Evolutionary conservation across 306 rosid species (phyloP).

Genomic region (Cicer chorassanicum): DNA sequence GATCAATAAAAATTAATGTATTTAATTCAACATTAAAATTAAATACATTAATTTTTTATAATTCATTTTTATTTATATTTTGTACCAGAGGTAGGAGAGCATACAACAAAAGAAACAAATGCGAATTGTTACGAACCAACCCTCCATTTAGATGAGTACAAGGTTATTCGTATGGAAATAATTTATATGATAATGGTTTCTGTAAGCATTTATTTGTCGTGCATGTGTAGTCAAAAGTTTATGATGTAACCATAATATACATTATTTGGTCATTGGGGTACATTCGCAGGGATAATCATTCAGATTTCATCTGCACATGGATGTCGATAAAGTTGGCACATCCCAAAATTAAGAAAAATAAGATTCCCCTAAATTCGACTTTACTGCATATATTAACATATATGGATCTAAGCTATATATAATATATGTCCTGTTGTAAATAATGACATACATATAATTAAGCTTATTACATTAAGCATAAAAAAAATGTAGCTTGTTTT

Average conservation of each 20-base stretch:
- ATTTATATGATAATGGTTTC: conserved; percentile 28
- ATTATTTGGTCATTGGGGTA: background rate
- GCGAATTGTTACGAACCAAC: background rate
- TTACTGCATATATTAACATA: background rate
- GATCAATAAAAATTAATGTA: too few species aligned
- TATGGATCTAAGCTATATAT: background rate
- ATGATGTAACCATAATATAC: conserved; percentile 29
- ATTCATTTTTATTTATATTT: too few species aligned
- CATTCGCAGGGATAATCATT: background rate
- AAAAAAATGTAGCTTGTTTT: too few species aligned
- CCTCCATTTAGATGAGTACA: background rate
- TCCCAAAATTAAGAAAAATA: conserved; percentile 5
- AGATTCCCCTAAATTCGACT: background rate
- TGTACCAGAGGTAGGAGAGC: too few species aligned
- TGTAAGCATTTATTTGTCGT: conserved; percentile 35
- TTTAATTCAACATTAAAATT: too few species aligned
- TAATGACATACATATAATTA: too few species aligned
- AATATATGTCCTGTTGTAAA: background rate
- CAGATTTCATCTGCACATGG: conserved; percentile 43
- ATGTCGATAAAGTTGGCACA: conserved; percentile 32
- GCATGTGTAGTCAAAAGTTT: conserved; percentile 37
- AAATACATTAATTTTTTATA: too few species aligned
- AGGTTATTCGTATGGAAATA: background rate
- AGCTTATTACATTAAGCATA: conserved; percentile 3
- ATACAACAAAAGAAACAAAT: background rate